Evolutionary conservation across 768 basidiomycete genomes (phyloP).

Genomic region (Trametes gibbosa): DNA sequence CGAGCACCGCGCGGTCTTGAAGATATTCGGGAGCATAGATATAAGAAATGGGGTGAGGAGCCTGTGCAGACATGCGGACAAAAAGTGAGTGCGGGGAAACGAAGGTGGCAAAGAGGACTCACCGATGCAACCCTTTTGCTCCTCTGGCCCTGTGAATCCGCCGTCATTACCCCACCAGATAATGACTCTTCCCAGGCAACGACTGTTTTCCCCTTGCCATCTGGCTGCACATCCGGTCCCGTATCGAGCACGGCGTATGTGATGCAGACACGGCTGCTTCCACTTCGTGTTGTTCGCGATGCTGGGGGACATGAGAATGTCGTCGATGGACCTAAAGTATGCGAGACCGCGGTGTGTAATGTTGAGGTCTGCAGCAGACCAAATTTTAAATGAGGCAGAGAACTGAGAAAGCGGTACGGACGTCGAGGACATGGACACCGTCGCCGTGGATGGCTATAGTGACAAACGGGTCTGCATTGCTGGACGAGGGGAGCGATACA

Average conservation of each 20-base stretch:
- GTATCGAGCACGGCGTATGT: constrained; percentile 56
- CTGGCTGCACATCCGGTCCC: constrained; percentile 42
- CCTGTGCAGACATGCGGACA: constrained; percentile 30
- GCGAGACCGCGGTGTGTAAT: constrained; percentile 63
- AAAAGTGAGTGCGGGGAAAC: not conserved
- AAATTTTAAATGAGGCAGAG: not conserved
- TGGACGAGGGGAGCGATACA: constrained; percentile 11
- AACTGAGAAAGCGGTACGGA: constrained; percentile 33
- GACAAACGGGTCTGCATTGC: constrained; percentile 49
- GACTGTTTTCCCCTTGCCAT: constrained; percentile 47
- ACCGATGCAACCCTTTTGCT: constrained; percentile 46
- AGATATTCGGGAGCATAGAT: constrained; percentile 34
- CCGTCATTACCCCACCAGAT: constrained; percentile 20
- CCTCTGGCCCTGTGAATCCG: constrained; percentile 27
- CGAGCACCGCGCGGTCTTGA: constrained; percentile 30
- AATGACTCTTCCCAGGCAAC: constrained; percentile 62
- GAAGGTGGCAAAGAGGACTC: constrained; percentile 25
- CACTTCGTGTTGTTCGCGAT: constrained; percentile 36
- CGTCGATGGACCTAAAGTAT: constrained; percentile 67
- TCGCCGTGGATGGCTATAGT: constrained; percentile 71
- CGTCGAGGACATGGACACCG: constrained; percentile 74
- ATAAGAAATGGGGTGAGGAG: constrained; percentile 40
- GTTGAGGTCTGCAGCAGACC: constrained; percentile 48
- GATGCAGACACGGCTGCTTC: constrained; percentile 37
- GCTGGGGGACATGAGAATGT: constrained; percentile 59